Percentiles rank a stretch among this genome's conserved stretches.
phyloP scores from a whole-genome alignment of 2,329 filamentous ascomycete genomes.

The Pseudocercospora pini-densiflorae region DNA sequence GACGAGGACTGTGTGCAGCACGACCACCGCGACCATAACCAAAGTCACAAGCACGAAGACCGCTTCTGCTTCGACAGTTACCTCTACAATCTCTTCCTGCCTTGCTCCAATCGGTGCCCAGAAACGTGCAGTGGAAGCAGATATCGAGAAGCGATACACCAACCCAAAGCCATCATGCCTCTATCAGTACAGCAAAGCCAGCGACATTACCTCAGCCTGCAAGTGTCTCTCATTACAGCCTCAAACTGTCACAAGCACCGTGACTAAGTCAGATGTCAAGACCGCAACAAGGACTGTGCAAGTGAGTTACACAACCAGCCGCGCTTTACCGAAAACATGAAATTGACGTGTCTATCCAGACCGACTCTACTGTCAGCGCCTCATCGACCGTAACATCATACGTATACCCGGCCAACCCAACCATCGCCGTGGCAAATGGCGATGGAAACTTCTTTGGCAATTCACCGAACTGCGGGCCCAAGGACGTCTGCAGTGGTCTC shows the following conservation, averaged over 20 bases:
- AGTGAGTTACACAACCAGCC: neutral
- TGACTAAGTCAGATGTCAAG: neutral
- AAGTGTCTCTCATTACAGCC: conserved; percentile 10
- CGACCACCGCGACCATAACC: conserved; percentile 7
- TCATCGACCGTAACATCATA: neutral
- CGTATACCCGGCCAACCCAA: neutral
- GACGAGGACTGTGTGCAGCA: neutral
- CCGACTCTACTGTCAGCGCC: neutral
- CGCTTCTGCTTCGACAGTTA: conserved; percentile 3
- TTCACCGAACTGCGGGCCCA: neutral
- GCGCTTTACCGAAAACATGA: neutral
- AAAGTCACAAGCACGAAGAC: conserved; percentile 2
- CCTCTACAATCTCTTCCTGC: conserved; percentile 11
- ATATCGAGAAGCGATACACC: neutral
- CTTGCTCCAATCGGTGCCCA: neutral
- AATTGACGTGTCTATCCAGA: neutral
- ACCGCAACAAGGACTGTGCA: neutral
- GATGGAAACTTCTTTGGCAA: neutral
- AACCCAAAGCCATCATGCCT: conserved; percentile 8
- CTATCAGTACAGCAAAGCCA: conserved; percentile 1
- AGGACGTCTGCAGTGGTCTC: neutral
- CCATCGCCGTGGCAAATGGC: neutral
- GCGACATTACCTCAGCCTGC: conserved; percentile 11
- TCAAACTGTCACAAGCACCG: conserved; percentile 6
- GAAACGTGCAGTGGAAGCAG: neutral